Evolutionary conservation across 805 yeast genomes (phyloP).

Genomic region (Komagataella pastoris): DNA sequence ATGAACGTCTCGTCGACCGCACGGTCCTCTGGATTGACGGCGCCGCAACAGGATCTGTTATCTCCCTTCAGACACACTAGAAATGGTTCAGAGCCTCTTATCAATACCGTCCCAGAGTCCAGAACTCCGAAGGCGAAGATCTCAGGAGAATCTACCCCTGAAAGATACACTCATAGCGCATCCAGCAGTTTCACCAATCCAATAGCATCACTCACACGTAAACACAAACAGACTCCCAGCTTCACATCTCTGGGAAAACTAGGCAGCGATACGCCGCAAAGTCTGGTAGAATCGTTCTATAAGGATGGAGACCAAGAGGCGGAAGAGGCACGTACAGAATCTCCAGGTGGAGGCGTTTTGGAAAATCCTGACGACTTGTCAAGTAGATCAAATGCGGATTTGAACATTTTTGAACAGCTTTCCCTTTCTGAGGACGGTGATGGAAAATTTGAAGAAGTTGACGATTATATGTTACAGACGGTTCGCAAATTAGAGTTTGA

Average conservation of each 20-base stretch:
- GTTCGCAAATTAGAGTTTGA: neutral
- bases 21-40: neutral
- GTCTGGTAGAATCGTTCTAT: neutral
- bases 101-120: neutral
- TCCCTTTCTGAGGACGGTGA: neutral
- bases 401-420: neutral
- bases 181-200: neutral
- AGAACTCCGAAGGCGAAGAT: neutral
- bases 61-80: neutral
- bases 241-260: neutral
- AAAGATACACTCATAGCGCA: neutral
- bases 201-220: neutral
- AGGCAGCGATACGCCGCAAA: neutral
- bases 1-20: neutral
- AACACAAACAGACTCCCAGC: neutral
- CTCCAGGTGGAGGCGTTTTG: neutral
- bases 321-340: neutral
- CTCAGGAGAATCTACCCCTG: neutral
- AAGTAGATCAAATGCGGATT: neutral
- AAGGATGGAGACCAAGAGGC: neutral
- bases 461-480: neutral
- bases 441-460: neutral
- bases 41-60: neutral
- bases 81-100: neutral
- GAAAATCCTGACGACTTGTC: neutral